Evolutionary conservation across 2,329 filamentous ascomycete species (phyloP), one percentile per base, ranked within the genome.

Genomic region (Onygenales sp.): DNA sequence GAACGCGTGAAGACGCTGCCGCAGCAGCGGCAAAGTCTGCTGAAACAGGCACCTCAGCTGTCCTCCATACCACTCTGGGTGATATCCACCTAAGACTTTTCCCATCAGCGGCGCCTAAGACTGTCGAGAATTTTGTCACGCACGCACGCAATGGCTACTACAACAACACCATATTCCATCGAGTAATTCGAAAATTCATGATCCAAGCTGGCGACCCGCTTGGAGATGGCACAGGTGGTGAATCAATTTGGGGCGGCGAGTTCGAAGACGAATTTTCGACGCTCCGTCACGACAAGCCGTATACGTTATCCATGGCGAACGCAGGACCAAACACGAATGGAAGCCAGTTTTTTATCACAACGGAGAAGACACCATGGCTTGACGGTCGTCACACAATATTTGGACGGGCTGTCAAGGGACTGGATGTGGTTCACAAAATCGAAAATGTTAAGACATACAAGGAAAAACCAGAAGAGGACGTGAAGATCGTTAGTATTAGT

Each of bases 171-270:
- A 92, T 96, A 61, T 98, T 98, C 77, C 93, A 98, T 70, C 86
- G 93, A 36, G 87, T 98, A 6, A 98, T 98, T 62, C 84, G 87
- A 56, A 96, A 96, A 65, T 98, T 98, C 74, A 98, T 98, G 94
- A 95, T 98, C 56, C 89, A 77, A 59, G 82, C 82, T 21, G 90
- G 90, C 49, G 90, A 95, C 65, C 89, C 90, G 0, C 72, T 93
- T 1, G 90, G 90, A 8, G 89, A 95, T 63, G 90, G 90, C 3
- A 95, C 90, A 0, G 90, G 90, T 44, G 90, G 90, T 39, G 88
- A 94, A 68, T 89, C 85, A 60, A 95, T 95, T 63, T 95, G 90
- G 90, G 88, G 88, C n/a, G 83, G 77, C 42, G 87, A 93, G 61
- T 95, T 95, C 63, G 87, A 86, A 63, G 93, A 98, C 65, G 93